Evolutionary conservation across 306 rosid genomes (phyloP).

Genomic region (Ormosia emarginata): DNA sequence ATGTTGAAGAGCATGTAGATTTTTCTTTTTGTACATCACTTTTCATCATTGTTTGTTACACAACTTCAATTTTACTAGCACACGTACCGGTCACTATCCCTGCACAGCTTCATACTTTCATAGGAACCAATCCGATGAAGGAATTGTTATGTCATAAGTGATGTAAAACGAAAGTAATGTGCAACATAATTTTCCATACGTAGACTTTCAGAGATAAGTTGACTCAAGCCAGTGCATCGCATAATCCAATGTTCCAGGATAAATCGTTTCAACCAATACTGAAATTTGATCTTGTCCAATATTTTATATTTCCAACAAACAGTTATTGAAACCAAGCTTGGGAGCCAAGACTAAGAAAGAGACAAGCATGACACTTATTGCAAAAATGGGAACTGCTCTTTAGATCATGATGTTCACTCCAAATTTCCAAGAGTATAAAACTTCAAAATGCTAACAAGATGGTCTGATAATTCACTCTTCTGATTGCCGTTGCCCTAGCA

Average conservation of each 20-base stretch:
- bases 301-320: constrained; percentile 11
- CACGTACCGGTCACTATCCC: too few relatives aligned
- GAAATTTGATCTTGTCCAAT: constrained; percentile 10
- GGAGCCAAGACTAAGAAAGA: not conserved
- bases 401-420: constrained; percentile 35
- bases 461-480: constrained; percentile 30
- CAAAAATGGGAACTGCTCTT: constrained; percentile 48
- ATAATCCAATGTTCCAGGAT: not conserved
- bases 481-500: constrained; percentile 41
- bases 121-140: not conserved
- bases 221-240: not conserved
- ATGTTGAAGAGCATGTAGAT: too few relatives aligned
- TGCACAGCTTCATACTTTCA: not conserved
- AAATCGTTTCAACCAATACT: constrained; percentile 3
- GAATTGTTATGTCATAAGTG: not conserved
- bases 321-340: constrained; percentile 30
- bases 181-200: not conserved
- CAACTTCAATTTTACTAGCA: too few relatives aligned
- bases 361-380: constrained; percentile 47
- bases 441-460: constrained; percentile 23
- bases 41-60: too few relatives aligned
- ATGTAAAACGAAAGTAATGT: not conserved
- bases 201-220: not conserved
- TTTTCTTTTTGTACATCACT: too few relatives aligned
- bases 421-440: constrained; percentile 29